Evolutionary conservation across 139 green algal genomes (phyloP).

Genomic region (Chlamydomonas sp.): DNA sequence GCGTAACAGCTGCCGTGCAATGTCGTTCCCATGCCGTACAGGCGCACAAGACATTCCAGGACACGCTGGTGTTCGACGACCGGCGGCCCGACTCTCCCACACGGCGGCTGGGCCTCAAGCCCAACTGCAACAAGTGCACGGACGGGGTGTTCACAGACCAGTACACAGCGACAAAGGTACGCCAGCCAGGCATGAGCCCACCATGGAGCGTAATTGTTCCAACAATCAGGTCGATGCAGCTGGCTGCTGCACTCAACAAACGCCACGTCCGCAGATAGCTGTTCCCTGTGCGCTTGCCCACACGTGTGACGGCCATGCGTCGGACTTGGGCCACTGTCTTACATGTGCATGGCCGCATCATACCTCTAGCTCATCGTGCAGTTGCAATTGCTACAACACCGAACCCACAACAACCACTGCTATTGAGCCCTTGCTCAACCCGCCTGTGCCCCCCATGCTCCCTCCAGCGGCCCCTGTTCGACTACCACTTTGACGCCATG

Average conservation of each 20-base stretch:
- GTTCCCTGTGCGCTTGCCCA: too few relatives aligned
- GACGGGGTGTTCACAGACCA: conserved; percentile 19
- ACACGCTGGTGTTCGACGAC: conserved; percentile 34
- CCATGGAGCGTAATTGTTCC: not conserved
- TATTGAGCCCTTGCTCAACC: too few relatives aligned
- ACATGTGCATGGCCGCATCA: too few relatives aligned
- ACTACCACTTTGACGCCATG: conserved; percentile 50
- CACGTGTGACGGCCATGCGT: too few relatives aligned
- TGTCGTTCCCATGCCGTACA: not conserved
- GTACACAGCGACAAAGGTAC: not conserved
- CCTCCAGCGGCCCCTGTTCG: conserved; percentile 34
- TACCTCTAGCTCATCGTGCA: too few relatives aligned
- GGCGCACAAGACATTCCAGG: conserved; percentile 14
- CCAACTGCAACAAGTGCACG: conserved; percentile 43
- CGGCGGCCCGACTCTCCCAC: conserved; percentile 38
- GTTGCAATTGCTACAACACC: not conserved
- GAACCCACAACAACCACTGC: not conserved
- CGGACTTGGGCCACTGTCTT: too few relatives aligned
- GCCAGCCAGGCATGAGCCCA: not conserved
- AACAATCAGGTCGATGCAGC: not conserved
- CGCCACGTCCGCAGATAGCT: too few relatives aligned
- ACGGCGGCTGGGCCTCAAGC: conserved; percentile 22
- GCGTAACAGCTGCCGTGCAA: too few relatives aligned
- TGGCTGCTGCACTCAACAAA: too few relatives aligned
- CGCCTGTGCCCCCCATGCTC: not conserved